phyloP scores from a whole-genome alignment of 2,329 filamentous ascomycete species.

The Arthrobotrys iridis region DNA sequence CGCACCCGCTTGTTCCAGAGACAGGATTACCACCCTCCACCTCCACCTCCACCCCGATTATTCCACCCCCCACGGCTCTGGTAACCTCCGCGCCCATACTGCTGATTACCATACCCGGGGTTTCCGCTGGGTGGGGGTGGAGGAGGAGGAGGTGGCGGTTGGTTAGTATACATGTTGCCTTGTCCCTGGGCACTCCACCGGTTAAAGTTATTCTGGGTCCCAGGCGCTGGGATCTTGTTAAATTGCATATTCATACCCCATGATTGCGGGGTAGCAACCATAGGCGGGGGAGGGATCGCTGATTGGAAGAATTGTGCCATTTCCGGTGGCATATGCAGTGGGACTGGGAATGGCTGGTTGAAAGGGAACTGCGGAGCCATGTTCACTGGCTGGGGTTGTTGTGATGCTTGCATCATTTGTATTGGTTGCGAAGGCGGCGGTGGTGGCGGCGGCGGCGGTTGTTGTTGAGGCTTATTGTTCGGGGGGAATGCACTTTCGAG shows the following conservation, averaged over 20 bases:
- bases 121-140: constrained; percentile 22
- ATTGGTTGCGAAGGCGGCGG: constrained; percentile 22
- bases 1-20: too few relatives aligned
- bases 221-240: constrained; percentile 23
- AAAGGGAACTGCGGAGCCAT: constrained; percentile 39
- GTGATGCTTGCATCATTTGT: constrained; percentile 8
- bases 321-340: constrained; percentile 43
- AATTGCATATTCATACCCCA: constrained; percentile 45
- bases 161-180: constrained; percentile 39
- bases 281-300: constrained; percentile 22
- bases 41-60: constrained; percentile 9
- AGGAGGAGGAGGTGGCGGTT: constrained; percentile 42
- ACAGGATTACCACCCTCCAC: constrained; percentile 15
- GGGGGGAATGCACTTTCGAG: constrained; percentile 1
- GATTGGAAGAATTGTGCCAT: constrained; percentile 53
- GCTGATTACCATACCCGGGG: constrained; percentile 38
- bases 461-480: constrained; percentile 10
- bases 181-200: constrained; percentile 34
- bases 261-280: constrained; percentile 17
- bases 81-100: constrained; percentile 33
- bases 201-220: constrained; percentile 20
- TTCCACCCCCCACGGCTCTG: constrained; percentile 42
- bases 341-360: constrained; percentile 40
- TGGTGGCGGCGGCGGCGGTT: constrained; percentile 7
- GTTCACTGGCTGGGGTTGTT: constrained; percentile 4